phyloP scores from a whole-genome alignment of 2,329 filamentous ascomycete genomes.

The Aureobasidium sp. region DNA sequence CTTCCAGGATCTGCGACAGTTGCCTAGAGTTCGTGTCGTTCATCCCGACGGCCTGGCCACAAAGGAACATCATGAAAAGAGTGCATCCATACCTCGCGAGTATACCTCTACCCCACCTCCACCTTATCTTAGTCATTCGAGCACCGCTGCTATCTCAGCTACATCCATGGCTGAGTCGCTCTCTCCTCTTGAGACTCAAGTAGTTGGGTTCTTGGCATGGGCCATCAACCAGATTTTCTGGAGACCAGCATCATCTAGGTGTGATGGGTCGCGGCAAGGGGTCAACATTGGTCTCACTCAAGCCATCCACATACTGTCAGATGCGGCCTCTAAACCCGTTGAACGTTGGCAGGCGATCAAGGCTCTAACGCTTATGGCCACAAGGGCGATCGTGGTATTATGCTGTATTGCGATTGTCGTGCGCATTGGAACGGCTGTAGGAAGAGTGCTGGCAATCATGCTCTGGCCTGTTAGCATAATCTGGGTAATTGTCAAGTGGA shows the following conservation, averaged over 20 bases:
- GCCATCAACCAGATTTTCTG: not conserved
- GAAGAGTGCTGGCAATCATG: conserved; percentile 19
- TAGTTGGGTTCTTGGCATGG: not conserved
- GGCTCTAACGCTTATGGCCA: conserved; percentile 16
- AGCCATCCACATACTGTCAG: conserved; percentile 13
- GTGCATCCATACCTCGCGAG: conserved; percentile 16
- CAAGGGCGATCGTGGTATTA: conserved; percentile 19
- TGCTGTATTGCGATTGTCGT: conserved; percentile 19
- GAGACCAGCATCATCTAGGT: conserved; percentile 4
- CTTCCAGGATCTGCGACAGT: conserved; percentile 15
- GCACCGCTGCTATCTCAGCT: not conserved
- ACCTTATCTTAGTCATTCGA: conserved; percentile 11
- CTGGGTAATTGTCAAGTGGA: conserved; percentile 19
- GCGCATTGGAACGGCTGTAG: conserved; percentile 19
- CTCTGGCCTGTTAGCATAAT: conserved; percentile 23
- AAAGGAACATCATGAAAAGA: not conserved
- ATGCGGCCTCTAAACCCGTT: conserved; percentile 14
- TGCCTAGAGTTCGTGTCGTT: conserved; percentile 21
- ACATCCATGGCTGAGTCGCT: not conserved
- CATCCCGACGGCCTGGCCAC: conserved; percentile 15
- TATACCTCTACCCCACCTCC: conserved; percentile 13
- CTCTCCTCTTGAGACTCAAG: not conserved
- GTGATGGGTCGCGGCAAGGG: not conserved
- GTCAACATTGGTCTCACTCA: conserved; percentile 13
- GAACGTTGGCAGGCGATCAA: conserved; percentile 21